These are phyloP conservation scores for Globisporangium spiculum DNA, from an alignment of 352 stramenopile genomes.

Conservation along the genomic window DNA sequence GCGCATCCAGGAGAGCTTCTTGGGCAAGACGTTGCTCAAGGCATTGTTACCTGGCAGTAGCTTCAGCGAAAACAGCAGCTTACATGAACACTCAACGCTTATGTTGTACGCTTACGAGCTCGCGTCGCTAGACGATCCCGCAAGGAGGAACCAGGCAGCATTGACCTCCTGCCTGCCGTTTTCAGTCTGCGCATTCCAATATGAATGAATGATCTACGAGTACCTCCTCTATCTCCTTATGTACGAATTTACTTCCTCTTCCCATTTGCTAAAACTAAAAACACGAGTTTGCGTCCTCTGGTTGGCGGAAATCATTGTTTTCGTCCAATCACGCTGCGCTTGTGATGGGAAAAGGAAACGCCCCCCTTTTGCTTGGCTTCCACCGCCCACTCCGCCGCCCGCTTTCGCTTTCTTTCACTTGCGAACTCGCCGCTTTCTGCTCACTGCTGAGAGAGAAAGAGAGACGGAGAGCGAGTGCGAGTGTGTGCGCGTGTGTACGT, in stretches of 20 bases:
- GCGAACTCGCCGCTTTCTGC: constrained; percentile 66
- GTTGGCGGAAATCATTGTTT: constrained; percentile 17
- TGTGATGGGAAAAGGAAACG: background rate
- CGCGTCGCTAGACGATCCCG: too few relatives aligned
- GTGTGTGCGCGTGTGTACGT: background rate
- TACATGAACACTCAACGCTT: background rate
- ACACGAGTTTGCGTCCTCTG: constrained; percentile 13
- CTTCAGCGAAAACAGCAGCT: background rate
- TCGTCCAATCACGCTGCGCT: background rate
- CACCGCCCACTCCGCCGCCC: background rate
- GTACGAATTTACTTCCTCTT: background rate
- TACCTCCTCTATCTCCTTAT: constrained; percentile 4
- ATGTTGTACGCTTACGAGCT: too few relatives aligned
- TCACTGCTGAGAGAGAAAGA: constrained; percentile 26
- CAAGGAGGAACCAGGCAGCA: too few relatives aligned
- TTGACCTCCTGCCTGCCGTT: too few relatives aligned
- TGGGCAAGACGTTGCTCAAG: constrained; percentile 83
- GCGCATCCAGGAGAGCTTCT: constrained; percentile 72
- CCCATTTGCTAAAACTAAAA: background rate
- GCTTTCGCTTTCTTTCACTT: constrained; percentile 33
- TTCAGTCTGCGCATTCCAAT: too few relatives aligned
- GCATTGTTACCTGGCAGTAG: constrained; percentile 20
- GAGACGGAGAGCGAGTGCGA: constrained; percentile 8
- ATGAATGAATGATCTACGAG: background rate
- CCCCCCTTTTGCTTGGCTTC: constrained; percentile 20